phyloP scores from a whole-genome alignment of 2,329 filamentous ascomycete genomes.

The Cladobotryum mycophilum region DNA sequence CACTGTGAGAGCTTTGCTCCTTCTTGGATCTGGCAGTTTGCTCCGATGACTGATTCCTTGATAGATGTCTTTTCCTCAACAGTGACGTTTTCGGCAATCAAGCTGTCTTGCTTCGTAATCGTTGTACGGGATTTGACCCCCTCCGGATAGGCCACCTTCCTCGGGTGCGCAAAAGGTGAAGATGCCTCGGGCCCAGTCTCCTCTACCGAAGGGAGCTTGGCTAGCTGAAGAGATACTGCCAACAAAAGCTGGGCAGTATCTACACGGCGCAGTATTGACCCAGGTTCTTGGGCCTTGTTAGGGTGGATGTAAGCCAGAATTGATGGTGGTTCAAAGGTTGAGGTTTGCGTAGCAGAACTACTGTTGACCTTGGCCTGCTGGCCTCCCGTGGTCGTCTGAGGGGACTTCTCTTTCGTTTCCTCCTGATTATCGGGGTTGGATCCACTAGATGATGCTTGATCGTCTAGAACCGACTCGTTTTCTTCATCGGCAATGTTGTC shows the following conservation, averaged over 20 bases:
- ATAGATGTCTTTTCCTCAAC: conserved; percentile 87
- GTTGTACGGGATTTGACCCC: conserved; percentile 75
- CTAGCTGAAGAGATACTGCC: conserved; percentile 74
- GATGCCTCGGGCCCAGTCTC: conserved; percentile 51
- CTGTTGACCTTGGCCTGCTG: conserved; percentile 3
- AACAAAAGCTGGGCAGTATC: conserved; percentile 81
- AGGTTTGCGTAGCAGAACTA: background rate
- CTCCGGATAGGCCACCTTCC: conserved; percentile 77
- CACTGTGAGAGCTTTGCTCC: conserved; percentile 85
- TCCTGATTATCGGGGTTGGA: conserved; percentile 16
- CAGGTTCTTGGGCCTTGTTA: conserved; percentile 34
- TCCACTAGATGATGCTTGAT: conserved; percentile 21
- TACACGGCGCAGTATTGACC: conserved; percentile 74
- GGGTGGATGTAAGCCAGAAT: conserved; percentile 80
- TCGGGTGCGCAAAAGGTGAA: conserved; percentile 69
- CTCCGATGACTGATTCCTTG: conserved; percentile 84
- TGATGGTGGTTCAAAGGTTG: conserved; percentile 49
- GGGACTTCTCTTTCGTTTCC: background rate
- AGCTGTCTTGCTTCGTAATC: conserved; percentile 72
- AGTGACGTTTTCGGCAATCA: conserved; percentile 83
- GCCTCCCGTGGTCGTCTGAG: background rate
- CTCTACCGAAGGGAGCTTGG: conserved; percentile 70
- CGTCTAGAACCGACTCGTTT: conserved; percentile 27
- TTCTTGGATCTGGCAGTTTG: conserved; percentile 77
- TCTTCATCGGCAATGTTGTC: conserved; percentile 35